Percentiles rank a stretch among this genome's conserved stretches.
Conservation (phyloP, 352 stramenopile genomes). For the Phytophthora cajani region DNA sequence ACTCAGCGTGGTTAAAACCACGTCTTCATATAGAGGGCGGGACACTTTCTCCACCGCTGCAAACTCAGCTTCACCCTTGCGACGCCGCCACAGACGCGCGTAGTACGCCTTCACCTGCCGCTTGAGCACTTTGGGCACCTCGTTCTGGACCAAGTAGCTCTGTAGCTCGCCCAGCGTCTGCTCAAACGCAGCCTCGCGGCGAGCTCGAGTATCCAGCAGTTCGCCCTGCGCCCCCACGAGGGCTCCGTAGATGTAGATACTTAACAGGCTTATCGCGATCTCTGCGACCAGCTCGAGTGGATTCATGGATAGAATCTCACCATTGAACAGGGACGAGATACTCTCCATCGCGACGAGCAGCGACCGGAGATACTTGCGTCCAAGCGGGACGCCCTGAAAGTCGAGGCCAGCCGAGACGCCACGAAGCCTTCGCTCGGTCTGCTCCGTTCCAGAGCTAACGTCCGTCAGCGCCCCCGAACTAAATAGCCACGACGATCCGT, state of each 20-base stretch:
- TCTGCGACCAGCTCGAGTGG: conserved; percentile 62
- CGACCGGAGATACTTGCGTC: conserved; percentile 69
- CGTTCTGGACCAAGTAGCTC: conserved; percentile 74
- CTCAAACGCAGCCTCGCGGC: conserved; percentile 62
- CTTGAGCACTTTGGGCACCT: conserved; percentile 66
- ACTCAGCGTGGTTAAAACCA: conserved; percentile 59
- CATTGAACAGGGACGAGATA: conserved; percentile 78
- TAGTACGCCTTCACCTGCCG: conserved; percentile 81
- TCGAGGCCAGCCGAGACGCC: not conserved
- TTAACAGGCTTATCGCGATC: conserved; percentile 62
- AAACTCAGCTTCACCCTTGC: conserved; percentile 59
- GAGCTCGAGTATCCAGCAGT: conserved; percentile 52
- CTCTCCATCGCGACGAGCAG: conserved; percentile 70
- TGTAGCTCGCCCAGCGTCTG: conserved; percentile 69
- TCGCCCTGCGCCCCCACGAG: conserved; percentile 68
- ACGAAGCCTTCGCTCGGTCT: conserved; percentile 15
- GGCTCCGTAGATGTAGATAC: conserved; percentile 78
- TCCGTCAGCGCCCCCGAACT: conserved; percentile 58
- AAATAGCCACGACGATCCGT: conserved; percentile 63
- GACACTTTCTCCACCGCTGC: conserved; percentile 53
- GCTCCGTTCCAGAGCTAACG: conserved; percentile 7
- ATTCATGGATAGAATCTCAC: conserved; percentile 78
- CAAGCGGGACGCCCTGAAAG: conserved; percentile 37
- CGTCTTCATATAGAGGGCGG: conserved; percentile 59
- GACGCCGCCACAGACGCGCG: conserved; percentile 57